Evolutionary conservation across 2,329 filamentous ascomycete species (phyloP), one percentile per base, ranked within the genome.

Genomic region (Fonsecaea nubica): DNA sequence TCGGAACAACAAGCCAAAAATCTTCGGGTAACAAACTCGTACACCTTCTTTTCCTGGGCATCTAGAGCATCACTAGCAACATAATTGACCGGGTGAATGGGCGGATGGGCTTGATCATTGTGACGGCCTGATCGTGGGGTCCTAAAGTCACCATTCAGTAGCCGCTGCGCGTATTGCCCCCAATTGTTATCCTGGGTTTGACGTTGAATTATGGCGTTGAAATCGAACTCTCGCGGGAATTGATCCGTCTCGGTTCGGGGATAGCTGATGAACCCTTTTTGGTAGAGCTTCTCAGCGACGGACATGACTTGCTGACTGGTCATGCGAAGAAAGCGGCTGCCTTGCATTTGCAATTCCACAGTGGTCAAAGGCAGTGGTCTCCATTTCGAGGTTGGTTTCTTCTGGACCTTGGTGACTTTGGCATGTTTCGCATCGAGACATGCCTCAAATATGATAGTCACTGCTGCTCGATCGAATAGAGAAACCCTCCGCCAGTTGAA

Each of bases 1-100:
- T 97, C 91, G 5, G 94, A 96, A 78, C 95, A 99, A 77, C 94
- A 98, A 4, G 94, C 95, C 25, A 99, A 85, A 76, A 99, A 99
- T 1, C 94, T 89, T 0, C 95, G 89, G 25, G 91, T 89, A 9
- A 99, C 89, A 72, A 98, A 97, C 77, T 98, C 94, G 76, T 98
- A 97, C 1, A 99, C 86, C 30, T 88, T 89, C 60, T 85, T 87
- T 75, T 96, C 92, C 60, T 90, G 84, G 1, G 87, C 83, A 62
- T 83, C 87, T 2, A 92, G 86, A 0, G 82, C 82, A 9, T 71
- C 77, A 0, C 89, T 85, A 0, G 86, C 85, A 5, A 90, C 92
- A 75, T 92, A 96, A n/a, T 91, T 91, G 66, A 99, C 90, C 0
- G 95, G 95, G 74, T 99, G 95, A 66, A 99, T 99, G 0, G 95